These are phyloP conservation scores for Mariannaea sp. DNA, from an alignment of 2,329 filamentous ascomycete genomes.

Conservation along the genomic window DNA sequence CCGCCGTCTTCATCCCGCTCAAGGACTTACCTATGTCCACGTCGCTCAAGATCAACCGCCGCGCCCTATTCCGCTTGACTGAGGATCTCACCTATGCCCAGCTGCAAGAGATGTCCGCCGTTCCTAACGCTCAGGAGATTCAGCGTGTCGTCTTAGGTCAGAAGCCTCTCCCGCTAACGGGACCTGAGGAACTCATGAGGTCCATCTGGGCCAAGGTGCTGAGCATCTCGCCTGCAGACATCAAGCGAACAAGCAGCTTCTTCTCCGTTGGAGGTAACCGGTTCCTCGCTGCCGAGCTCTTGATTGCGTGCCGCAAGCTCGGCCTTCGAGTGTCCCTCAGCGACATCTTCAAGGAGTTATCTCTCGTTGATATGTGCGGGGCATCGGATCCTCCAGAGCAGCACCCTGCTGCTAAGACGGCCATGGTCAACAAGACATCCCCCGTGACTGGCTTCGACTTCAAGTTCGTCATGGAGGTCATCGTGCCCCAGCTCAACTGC, in stretches of 20 bases:
- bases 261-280: constrained; percentile 53
- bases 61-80: constrained; percentile 53
- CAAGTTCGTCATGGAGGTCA: constrained; percentile 46
- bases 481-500: constrained; percentile 50
- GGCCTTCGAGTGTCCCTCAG: constrained; percentile 48
- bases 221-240: constrained; percentile 44
- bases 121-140: constrained; percentile 45
- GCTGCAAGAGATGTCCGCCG: constrained; percentile 48
- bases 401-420: constrained; percentile 15
- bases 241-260: constrained; percentile 52
- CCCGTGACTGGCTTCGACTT: constrained; percentile 34
- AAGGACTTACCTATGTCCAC: constrained; percentile 53
- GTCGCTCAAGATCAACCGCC: constrained; percentile 56
- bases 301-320: constrained; percentile 50
- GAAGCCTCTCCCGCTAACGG: constrained; percentile 55
- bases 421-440: not conserved
- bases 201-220: constrained; percentile 54
- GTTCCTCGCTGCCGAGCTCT: constrained; percentile 50
- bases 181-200: constrained; percentile 53
- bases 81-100: constrained; percentile 49
- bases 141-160: constrained; percentile 37
- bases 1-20: constrained; percentile 55
- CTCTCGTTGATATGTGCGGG: constrained; percentile 54
- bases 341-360: constrained; percentile 48
- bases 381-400: constrained; percentile 34